Evolutionary conservation across 495 filamentous ascomycete genomes (phyloP).

Genomic region (Apodospora peruviana): DNA sequence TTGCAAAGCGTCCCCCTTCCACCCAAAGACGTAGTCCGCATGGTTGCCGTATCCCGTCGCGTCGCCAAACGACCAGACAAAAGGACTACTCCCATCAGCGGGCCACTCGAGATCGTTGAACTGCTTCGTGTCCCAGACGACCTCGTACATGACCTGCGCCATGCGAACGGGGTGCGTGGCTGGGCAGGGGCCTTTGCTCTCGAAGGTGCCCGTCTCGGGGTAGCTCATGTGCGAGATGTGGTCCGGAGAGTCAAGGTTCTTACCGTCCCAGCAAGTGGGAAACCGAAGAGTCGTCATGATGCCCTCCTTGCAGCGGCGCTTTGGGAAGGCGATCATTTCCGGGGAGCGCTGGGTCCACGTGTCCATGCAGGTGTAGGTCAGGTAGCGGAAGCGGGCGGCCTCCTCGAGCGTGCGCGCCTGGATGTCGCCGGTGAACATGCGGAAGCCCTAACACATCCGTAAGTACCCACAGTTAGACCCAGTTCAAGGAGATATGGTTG

Average conservation of each 20-base stretch:
- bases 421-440: conserved; percentile 35
- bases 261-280: conserved; percentile 20
- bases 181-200: conserved; percentile 30
- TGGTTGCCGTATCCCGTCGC: conserved; percentile 30
- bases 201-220: conserved; percentile 31
- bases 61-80: conserved; percentile 39
- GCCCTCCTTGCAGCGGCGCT: conserved; percentile 24
- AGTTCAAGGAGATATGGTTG: background rate
- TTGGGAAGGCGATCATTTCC: conserved; percentile 23
- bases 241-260: conserved; percentile 12
- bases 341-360: conserved; percentile 17
- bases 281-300: conserved; percentile 32
- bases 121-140: conserved; percentile 28
- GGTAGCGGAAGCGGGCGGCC: conserved; percentile 29
- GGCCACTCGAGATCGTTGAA: conserved; percentile 38
- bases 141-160: conserved; percentile 32
- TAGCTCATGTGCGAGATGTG: conserved; percentile 35
- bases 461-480: too few species aligned
- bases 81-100: conserved; percentile 34
- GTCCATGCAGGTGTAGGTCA: conserved; percentile 31
- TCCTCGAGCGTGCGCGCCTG: conserved; percentile 24
- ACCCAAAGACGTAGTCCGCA: conserved; percentile 37
- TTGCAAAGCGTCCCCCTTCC: conserved; percentile 35
- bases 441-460: conserved; percentile 36
- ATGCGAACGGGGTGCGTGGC: conserved; percentile 28